Percentiles rank a stretch among this genome's conserved stretches.
phyloP scores from a whole-genome alignment of 345 rosid genomes.

The Melastoma malabathricum region DNA sequence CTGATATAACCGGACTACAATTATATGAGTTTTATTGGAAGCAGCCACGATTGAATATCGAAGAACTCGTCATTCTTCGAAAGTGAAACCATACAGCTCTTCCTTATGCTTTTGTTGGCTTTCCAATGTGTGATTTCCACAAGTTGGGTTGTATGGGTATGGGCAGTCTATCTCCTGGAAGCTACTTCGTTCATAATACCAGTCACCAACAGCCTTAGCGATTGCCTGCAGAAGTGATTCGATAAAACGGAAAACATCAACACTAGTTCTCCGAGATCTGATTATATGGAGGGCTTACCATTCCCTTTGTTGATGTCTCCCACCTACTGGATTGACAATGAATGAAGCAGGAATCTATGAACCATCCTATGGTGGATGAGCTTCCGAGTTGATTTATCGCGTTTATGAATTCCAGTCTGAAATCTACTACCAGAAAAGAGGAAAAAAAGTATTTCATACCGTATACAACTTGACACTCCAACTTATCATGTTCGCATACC shows the following conservation, averaged over 20 bases:
- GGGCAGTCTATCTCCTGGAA: slow-evolving; percentile 83
- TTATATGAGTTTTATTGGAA: too few species aligned
- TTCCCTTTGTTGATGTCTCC: slow-evolving; percentile 53
- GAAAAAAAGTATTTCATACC: neutral
- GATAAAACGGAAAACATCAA: neutral
- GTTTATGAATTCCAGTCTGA: slow-evolving; percentile 51
- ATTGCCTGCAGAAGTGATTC: slow-evolving; percentile 34
- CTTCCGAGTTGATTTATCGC: slow-evolving; percentile 37
- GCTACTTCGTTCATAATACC: slow-evolving; percentile 62
- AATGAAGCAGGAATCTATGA: slow-evolving; percentile 66
- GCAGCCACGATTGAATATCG: too few species aligned
- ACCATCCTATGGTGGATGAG: slow-evolving; percentile 61
- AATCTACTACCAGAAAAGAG: slow-evolving; percentile 38
- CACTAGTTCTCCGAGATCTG: neutral
- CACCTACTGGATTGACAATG: slow-evolving; percentile 87
- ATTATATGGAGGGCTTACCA: slow-evolving; percentile 20
- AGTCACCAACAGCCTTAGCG: slow-evolving; percentile 82
- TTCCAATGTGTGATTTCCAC: slow-evolving; percentile 25
- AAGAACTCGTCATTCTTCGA: too few species aligned
- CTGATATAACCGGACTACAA: too few species aligned
- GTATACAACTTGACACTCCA: neutral
- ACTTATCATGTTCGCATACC: too few species aligned
- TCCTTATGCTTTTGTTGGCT: too few species aligned
- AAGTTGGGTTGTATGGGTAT: slow-evolving; percentile 92
- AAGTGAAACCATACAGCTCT: too few species aligned